phyloP scores from a whole-genome alignment of 1,139 yeast species.

The Yamadazyma atlantica region DNA sequence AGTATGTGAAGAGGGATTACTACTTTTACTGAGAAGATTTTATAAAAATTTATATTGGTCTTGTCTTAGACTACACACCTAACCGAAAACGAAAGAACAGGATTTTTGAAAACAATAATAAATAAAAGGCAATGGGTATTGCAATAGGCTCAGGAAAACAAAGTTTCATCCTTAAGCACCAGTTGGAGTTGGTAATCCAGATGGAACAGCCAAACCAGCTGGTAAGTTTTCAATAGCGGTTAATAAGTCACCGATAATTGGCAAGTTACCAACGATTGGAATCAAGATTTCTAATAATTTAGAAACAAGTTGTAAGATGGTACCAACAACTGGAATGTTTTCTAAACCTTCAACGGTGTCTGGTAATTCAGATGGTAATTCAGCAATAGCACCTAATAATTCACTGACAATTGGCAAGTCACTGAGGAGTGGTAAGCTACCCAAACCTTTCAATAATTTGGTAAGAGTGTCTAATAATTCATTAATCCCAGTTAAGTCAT shows the following conservation, averaged over 20 bases:
- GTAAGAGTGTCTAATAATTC: conserved; percentile 8
- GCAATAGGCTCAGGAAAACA: background rate
- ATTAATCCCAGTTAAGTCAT: conserved; percentile 4
- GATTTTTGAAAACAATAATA: background rate
- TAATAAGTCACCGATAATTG: conserved; percentile 11
- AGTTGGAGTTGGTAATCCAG: conserved; percentile 11
- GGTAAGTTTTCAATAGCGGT: conserved; percentile 11
- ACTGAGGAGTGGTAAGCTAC: conserved; percentile 11
- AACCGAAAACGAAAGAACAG: conserved; percentile 1
- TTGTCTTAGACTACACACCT: background rate
- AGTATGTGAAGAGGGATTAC: no score
- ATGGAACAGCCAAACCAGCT: conserved; percentile 9
- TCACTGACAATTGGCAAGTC: conserved; percentile 13
- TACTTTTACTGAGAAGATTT: background rate
- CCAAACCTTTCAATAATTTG: conserved; percentile 7
- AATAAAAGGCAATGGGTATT: no score
- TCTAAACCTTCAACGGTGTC: no score
- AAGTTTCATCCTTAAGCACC: conserved; percentile 6
- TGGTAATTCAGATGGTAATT: conserved; percentile 9
- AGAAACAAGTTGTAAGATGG: no score
- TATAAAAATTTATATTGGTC: background rate
- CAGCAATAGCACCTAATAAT: conserved; percentile 9
- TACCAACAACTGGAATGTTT: no score
- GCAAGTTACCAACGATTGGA: conserved; percentile 11
- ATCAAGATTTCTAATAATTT: no score